Conservation (phyloP, 768 basidiomycete genomes). For the Boletus rubroflammeus region DNA sequence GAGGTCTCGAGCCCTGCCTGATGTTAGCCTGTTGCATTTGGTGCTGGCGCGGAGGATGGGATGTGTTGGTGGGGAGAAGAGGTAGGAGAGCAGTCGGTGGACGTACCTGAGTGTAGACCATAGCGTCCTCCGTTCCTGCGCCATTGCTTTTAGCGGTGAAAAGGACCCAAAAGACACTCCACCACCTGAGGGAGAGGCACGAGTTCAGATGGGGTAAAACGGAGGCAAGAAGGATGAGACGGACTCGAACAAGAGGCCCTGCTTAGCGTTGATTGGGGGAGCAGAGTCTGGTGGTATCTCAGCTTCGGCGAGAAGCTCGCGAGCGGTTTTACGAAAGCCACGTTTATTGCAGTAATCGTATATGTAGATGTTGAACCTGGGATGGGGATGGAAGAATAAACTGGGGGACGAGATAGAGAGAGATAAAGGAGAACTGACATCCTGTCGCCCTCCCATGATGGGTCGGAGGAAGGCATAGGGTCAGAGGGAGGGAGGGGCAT, state of each 20-base stretch:
- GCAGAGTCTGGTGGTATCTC: conserved; percentile 56
- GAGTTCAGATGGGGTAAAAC: background rate
- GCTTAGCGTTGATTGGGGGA: conserved; percentile 80
- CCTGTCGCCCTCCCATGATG: conserved; percentile 82
- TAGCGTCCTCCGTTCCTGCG: conserved; percentile 62
- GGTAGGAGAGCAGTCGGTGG: background rate
- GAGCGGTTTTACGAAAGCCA: conserved; percentile 70
- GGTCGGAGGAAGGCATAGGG: conserved; percentile 22
- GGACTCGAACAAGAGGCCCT: conserved; percentile 81
- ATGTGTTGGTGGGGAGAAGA: conserved; percentile 10
- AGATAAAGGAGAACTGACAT: conserved; percentile 49
- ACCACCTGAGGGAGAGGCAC: conserved; percentile 54
- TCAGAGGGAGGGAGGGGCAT: conserved; percentile 18
- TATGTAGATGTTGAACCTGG: conserved; percentile 88
- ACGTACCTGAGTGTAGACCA: conserved; percentile 68
- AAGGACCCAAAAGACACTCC: conserved; percentile 86
- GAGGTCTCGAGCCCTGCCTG: conserved; percentile 31
- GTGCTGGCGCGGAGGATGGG: conserved; percentile 26
- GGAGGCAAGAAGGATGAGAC: conserved; percentile 19
- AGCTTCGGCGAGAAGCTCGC: conserved; percentile 62
- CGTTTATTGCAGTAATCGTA: conserved; percentile 82
- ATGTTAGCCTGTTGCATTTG: conserved; percentile 34
- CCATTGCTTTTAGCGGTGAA: conserved; percentile 77
- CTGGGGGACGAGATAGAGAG: background rate
- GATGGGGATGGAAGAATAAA: conserved; percentile 7